Conservation (phyloP, 208 protist species). For the Entamoeba moshkovskii region DNA sequence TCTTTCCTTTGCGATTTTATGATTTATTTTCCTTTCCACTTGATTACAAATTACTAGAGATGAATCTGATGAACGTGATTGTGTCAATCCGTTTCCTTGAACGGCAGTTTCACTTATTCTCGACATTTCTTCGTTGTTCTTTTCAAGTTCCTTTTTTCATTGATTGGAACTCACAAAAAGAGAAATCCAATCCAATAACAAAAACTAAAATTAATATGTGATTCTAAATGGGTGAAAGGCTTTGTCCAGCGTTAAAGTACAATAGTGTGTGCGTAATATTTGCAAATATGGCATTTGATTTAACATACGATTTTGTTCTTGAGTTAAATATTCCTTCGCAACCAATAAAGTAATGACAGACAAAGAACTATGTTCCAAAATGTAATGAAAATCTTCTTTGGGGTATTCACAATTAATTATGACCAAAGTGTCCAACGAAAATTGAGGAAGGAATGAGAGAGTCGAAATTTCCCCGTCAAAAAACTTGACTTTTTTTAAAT, state of each 20-base stretch:
- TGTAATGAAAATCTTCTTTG: neutral
- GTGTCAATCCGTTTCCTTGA: too few species aligned
- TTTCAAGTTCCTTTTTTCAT: too few species aligned
- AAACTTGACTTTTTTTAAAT: neutral
- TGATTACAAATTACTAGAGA: neutral
- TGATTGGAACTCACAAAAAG: too few species aligned
- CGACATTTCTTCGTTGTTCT: too few species aligned
- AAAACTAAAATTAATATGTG: too few species aligned
- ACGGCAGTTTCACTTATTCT: too few species aligned
- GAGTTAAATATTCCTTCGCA: neutral
- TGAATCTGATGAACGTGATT: too few species aligned
- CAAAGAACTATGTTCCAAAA: neutral
- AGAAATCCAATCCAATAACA: too few species aligned
- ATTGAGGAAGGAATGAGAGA: neutral
- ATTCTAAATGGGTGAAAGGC: neutral
- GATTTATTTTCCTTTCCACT: neutral
- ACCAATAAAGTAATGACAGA: neutral
- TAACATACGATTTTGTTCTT: neutral
- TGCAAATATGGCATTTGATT: neutral
- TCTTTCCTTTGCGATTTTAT: neutral
- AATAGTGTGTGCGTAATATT: neutral
- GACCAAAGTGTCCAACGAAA: neutral
- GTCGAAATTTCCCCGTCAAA: neutral
- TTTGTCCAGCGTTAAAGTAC: neutral
- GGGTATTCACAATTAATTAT: neutral